phyloP scores from a whole-genome alignment of 108 stramenopile species.

The Cyclotella atomus region DNA sequence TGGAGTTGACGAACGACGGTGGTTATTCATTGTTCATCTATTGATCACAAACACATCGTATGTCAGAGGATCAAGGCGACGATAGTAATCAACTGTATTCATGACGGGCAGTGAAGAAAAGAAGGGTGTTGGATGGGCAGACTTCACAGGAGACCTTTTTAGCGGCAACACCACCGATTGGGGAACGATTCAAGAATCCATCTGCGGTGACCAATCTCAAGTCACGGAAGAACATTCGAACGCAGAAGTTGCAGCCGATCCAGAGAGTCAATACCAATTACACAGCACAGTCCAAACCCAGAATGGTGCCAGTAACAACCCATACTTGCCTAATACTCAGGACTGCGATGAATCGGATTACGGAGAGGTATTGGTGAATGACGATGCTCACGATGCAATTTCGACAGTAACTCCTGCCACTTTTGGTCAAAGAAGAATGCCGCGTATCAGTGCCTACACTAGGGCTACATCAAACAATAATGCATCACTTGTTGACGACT shows the following conservation, averaged over 20 bases:
- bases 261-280: not conserved
- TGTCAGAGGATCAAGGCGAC: too few relatives aligned
- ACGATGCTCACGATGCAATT: not conserved
- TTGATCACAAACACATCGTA: too few relatives aligned
- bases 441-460: not conserved
- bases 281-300: not conserved
- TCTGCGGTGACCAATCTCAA: not conserved
- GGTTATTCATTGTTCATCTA: too few relatives aligned
- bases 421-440: not conserved
- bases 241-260: not conserved
- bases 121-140: not conserved
- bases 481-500: not conserved
- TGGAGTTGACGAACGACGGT: too few relatives aligned
- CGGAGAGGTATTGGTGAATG: constrained; percentile 2
- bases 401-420: constrained; percentile 13
- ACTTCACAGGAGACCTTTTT: constrained; percentile 3
- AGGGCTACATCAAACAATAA: not conserved
- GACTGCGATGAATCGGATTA: constrained; percentile 2
- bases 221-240: not conserved
- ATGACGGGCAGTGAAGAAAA: not conserved
- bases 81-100: not conserved
- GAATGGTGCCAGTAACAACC: not conserved
- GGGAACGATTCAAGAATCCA: not conserved
- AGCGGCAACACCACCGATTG: constrained; percentile 2
- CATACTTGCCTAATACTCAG: not conserved